Base-by-base conservation (phyloP, 1,284 basidiomycete genomes). In the Mrakiaceae sp. region DNA sequence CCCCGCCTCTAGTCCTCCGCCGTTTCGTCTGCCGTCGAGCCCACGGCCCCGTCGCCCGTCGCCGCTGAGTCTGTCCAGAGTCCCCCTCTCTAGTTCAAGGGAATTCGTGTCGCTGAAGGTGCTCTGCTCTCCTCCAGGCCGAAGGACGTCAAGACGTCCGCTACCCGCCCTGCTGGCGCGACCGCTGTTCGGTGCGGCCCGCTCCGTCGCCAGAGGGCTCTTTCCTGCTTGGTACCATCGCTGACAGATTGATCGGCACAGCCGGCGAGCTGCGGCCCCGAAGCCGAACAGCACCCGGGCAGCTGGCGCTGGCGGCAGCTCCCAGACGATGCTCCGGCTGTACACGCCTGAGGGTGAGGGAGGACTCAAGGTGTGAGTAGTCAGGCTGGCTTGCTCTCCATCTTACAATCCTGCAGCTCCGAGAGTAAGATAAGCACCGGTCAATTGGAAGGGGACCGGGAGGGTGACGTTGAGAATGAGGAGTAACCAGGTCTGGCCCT, bases 281-380 rank as follows among this genome's bases (percentile, higher is more conserved):
- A 87, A 84, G 75, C 93, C 95, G 48, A 90, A 92, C 73, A 95
- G 91, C 6, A 78, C 88, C 16, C 86, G 95, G 60, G 87, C 93
- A 51, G 95, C 95, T 43, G 95, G 95, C 64, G 93, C 93, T 63
- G 95, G 95, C 65, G 95, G 95, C 64, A 94, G 90, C 58, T 91
- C 87, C 67, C 95, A 88, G 80, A 98, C 95, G 67, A 98, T 98
- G 95, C 84, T 98, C 74, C 92, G 92, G 78, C 83, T 98, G 12
- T 98, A 98, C 83, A 98, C 95, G 49, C 79, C 80, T 69, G 92
- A 95, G 74, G 95, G 98, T 74, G 95, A 92, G 70, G 90, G 90
- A 68, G 95, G 95, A 50, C 83, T 98, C 68, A 85, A 91, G 81
- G 91, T 98, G 92, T 97, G 76, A 76, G 93, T 87, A n/a, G 6